Evolutionary conservation across 768 basidiomycete species (phyloP), one percentile per base, ranked within the genome.

Genomic region (Xerocomellus intermedius): DNA sequence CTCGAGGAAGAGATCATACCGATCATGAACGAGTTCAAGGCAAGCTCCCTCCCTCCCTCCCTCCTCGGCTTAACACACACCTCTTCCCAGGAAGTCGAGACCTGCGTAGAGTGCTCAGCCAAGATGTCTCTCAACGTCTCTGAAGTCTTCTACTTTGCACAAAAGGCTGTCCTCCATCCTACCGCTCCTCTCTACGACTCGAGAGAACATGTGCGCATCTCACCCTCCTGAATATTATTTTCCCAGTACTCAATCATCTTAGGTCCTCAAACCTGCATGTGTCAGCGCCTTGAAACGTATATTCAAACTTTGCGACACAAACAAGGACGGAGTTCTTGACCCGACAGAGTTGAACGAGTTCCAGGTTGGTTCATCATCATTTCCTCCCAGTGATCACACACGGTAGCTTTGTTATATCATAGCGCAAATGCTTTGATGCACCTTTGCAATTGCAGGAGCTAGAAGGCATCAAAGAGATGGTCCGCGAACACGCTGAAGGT

Each of bases 11-110:
- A 98, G 73, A 95, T 98, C 60, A 73, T 90, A 52, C 96, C 96
- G 30, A 94, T 99, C 52, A 99, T 98, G 96, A 86, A 89, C 61
- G 96, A 98, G 72, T 99, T 96, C 85, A 99, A 99, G 83, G 94
- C 87, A 66, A 52, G 74, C 64, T 24, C 32, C 16, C 26, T 30
- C 24, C 48, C 26, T 30, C 24, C 48, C 43, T 50, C 35, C 55
- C 42, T 50, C 50, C n/a, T 19, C 12, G 17, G 39, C 38, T 44
- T 42, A 7, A 37, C 36, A 30, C 26, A 36, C 16, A 72, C 52
- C 37, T 33, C 42, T 51, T 54, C 21, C 5, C 61, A 98, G 96
- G 95, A 98, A 82, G 95, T 98, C 50, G 95, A 98, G 69, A 98
- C 96, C 39, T 98, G 95, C 65, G 91, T 98, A 30, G 96, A 98